Percentiles rank a stretch among this genome's conserved stretches.
Evolutionary conservation across 495 filamentous ascomycete genomes (phyloP).

Genomic region (Aspergillus saccharolyticus): DNA sequence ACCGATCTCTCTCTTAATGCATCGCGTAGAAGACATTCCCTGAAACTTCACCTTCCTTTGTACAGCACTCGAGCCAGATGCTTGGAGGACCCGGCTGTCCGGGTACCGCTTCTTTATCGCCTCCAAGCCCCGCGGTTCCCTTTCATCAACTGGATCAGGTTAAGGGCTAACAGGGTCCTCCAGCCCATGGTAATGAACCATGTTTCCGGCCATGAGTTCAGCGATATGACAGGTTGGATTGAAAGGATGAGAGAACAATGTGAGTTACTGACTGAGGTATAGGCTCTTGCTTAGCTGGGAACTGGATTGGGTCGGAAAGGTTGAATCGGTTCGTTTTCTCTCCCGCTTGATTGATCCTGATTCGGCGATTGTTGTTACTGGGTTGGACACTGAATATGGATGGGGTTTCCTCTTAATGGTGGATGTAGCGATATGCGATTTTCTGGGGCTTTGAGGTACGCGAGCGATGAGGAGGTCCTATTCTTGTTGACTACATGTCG

Average conservation of each 20-base stretch:
- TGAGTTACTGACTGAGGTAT: not conserved
- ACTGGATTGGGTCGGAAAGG: not conserved
- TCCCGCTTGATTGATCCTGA: not conserved
- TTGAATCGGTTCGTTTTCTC: not conserved
- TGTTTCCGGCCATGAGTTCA: not conserved
- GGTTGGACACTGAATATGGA: not conserved
- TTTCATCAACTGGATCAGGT: not conserved
- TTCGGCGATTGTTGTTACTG: not conserved
- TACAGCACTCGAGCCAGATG: no score
- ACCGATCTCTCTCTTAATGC: not conserved
- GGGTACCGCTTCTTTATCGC: no score
- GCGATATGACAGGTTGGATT: not conserved
- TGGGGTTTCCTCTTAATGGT: not conserved
- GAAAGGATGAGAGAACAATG: not conserved
- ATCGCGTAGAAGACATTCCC: not conserved
- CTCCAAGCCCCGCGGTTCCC: no score
- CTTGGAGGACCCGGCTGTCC: no score
- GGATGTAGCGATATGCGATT: not conserved
- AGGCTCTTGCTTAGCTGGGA: not conserved
- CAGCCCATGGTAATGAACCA: not conserved
- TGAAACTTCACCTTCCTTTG: not conserved
- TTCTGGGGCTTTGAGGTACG: no score
- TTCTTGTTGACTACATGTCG: not conserved
- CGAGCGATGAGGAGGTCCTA: not conserved
- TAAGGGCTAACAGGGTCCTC: not conserved